Conservation (phyloP, 2,329 filamentous ascomycete genomes). For the Fonsecaea erecta region DNA sequence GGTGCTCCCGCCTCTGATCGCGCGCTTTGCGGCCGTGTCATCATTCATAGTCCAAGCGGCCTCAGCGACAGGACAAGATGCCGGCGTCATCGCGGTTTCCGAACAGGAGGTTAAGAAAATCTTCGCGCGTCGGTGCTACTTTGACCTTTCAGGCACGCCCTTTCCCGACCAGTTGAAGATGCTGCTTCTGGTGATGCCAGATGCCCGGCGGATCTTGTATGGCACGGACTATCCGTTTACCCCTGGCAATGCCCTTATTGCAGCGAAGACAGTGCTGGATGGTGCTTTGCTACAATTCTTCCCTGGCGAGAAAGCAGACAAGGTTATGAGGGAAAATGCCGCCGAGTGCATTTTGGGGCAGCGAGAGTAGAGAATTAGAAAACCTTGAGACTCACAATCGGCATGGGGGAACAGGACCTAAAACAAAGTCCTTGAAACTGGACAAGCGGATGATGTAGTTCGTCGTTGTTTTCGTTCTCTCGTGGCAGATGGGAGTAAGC, state of each 20-base stretch:
- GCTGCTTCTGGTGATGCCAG: conserved; percentile 10
- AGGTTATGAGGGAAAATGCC: background rate
- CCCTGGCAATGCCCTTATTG: background rate
- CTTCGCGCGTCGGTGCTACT: conserved; percentile 6
- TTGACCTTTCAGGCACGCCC: conserved; percentile 16
- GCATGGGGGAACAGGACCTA: background rate
- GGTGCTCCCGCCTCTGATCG: conserved; percentile 42
- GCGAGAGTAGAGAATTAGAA: background rate
- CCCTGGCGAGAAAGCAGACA: background rate
- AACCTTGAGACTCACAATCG: background rate
- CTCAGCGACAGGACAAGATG: background rate
- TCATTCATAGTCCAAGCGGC: conserved; percentile 18
- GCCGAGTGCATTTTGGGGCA: background rate
- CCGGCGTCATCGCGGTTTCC: conserved; percentile 3
- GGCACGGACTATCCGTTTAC: conserved; percentile 1
- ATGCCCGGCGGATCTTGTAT: background rate
- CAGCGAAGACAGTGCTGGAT: background rate
- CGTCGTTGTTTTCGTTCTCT: background rate
- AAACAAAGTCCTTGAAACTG: background rate
- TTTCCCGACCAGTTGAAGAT: conserved; percentile 41
- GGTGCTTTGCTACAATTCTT: background rate
- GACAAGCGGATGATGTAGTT: background rate
- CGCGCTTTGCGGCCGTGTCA: background rate
- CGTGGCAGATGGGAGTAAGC: background rate
- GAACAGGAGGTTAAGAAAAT: background rate